A percentile compares a stretch with the other conserved stretches of the same genome.
phyloP scores from a whole-genome alignment of 768 basidiomycete genomes.

The Phylloporus scabripes region DNA sequence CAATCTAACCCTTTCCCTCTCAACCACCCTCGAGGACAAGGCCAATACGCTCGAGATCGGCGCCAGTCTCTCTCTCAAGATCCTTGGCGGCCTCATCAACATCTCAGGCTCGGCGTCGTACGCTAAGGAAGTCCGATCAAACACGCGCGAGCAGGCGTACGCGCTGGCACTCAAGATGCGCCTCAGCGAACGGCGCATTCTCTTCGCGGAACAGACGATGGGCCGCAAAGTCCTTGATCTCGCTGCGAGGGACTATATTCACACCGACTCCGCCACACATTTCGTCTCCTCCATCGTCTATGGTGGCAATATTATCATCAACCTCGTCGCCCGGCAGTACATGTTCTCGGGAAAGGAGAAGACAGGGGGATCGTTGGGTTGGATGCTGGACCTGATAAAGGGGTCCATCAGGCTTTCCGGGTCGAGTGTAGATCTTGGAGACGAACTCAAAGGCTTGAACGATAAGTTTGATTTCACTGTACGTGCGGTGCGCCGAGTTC shows the following conservation, averaged over 20 bases:
- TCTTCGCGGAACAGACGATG: not conserved
- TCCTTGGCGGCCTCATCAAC: not conserved
- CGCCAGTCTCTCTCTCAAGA: not conserved
- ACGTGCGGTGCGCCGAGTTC: not conserved
- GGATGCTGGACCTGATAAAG: not conserved
- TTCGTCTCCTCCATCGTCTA: not conserved
- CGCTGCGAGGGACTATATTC: not conserved
- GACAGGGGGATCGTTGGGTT: not conserved
- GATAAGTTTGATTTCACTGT: not conserved
- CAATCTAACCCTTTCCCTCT: not conserved
- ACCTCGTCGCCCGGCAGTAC: not conserved
- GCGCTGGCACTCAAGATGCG: not conserved
- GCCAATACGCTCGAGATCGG: not conserved
- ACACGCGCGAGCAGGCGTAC: not conserved
- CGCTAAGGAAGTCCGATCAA: not conserved
- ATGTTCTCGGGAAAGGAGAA: not conserved
- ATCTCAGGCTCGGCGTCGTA: not conserved
- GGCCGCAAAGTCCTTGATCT: not conserved
- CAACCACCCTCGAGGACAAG: not conserved
- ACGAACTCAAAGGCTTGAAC: not conserved
- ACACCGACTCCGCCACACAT: not conserved
- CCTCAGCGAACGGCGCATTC: not conserved
- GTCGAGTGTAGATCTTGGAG: not conserved
- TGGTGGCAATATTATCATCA: not conserved
- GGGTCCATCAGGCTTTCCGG: not conserved